Conservation (phyloP, 1,284 basidiomycete genomes). For the Ganoderma boninense region DNA sequence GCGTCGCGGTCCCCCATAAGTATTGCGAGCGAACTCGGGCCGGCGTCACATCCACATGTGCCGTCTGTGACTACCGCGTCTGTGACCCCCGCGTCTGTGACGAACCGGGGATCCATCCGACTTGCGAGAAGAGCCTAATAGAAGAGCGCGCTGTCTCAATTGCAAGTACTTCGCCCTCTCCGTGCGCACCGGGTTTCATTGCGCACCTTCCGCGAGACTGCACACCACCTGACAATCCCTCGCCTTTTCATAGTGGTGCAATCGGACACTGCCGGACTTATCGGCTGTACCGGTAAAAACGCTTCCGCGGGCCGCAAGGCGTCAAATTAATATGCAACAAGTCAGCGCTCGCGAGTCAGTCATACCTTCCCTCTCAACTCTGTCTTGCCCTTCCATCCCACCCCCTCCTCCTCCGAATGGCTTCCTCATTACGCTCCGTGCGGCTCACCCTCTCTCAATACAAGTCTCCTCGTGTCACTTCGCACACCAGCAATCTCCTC, state of each 20-base stretch:
- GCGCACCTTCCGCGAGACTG: neutral
- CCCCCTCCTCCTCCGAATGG: conserved; percentile 16
- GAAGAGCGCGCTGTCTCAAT: too few species aligned
- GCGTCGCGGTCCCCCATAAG: conserved; percentile 19
- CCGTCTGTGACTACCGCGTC: conserved; percentile 20
- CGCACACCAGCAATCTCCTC: conserved; percentile 20
- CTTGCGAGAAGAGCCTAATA: too few species aligned
- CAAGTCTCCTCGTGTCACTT: conserved; percentile 13
- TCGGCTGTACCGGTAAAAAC: neutral
- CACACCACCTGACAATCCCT: neutral
- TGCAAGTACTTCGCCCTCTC: neutral
- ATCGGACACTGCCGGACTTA: conserved; percentile 14
- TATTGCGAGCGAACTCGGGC: too few species aligned
- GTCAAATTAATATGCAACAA: neutral
- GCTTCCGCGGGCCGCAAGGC: neutral
- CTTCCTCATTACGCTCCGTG: conserved; percentile 22
- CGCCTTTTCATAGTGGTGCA: neutral
- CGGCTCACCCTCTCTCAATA: conserved; percentile 16
- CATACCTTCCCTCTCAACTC: neutral
- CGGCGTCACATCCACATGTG: conserved; percentile 12
- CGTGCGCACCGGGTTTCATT: neutral
- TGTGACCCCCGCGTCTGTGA: conserved; percentile 35
- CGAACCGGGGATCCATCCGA: neutral
- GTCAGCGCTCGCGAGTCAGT: neutral
- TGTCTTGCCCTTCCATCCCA: neutral